Conservation (phyloP, 345 rosid genomes). For the Arabidopsis thaliana region TAIR10.1 NC_003070.9:25672001-25672500, state of each 20-base stretch:
- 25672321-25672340: slow-evolving; percentile 12
- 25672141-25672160: neutral
- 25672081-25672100: slow-evolving; percentile 32
- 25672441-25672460: too few relatives aligned
- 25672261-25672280: slow-evolving; percentile 33
- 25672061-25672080: slow-evolving; percentile 36
- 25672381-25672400: slow-evolving; percentile 13
- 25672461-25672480: too few relatives aligned
- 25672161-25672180: slow-evolving; percentile 14
- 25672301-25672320: slow-evolving; percentile 22
- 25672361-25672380: neutral
- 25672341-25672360: neutral
- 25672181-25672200: slow-evolving; percentile 48
- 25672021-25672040: slow-evolving; percentile 31
- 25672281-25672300: slow-evolving; percentile 34
- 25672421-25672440: neutral
- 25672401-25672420: slow-evolving; percentile 33
- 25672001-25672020: slow-evolving; percentile 21
- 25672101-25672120: slow-evolving; percentile 31
- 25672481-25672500: too few relatives aligned
- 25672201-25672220: slow-evolving; percentile 27
- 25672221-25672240: slow-evolving; percentile 26
- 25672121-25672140: neutral
- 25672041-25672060: slow-evolving; percentile 34
- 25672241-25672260: slow-evolving; percentile 33